These are phyloP conservation scores for Scutellaria galericulata DNA, from an alignment of 257 asterid species.

Conservation along the genomic window DNA sequence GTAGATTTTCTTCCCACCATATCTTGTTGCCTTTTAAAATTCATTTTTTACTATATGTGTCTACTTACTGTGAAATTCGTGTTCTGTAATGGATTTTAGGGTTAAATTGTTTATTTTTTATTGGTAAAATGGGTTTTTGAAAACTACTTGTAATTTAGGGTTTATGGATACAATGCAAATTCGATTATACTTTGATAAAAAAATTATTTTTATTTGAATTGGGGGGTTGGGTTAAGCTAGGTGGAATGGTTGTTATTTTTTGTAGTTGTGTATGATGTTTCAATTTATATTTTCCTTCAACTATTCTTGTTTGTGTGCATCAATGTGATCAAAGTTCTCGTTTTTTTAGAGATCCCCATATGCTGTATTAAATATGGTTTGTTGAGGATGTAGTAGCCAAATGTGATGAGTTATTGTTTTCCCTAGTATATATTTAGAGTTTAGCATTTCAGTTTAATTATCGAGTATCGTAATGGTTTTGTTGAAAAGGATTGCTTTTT, in stretches of 20 bases:
- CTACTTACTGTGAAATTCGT: neutral
- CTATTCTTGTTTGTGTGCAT: constrained; percentile 2
- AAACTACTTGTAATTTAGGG: constrained; percentile 11
- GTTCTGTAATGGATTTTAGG: neutral
- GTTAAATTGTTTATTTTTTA: neutral
- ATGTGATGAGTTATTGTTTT: neutral
- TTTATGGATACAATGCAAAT: neutral
- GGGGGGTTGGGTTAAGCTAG: neutral
- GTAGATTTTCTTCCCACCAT: constrained; percentile 22
- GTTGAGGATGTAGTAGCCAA: neutral
- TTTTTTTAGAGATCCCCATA: neutral
- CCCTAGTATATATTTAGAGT: neutral
- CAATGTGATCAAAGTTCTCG: neutral
- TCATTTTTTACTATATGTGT: neutral
- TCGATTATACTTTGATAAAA: neutral
- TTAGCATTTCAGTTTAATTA: neutral
- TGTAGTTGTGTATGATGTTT: neutral
- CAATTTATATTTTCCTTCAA: neutral
- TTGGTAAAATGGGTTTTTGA: neutral
- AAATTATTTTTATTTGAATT: neutral
- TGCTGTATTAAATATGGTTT: neutral
- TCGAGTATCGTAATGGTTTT: neutral
- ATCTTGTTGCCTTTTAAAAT: neutral
- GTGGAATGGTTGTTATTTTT: neutral
- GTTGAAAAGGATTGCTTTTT: neutral